A percentile compares a stretch with the other conserved stretches of the same genome.
These are phyloP conservation scores for Byssoonygena ceratinophila DNA, from an alignment of 2,329 filamentous ascomycete species.

Conservation along the genomic window DNA sequence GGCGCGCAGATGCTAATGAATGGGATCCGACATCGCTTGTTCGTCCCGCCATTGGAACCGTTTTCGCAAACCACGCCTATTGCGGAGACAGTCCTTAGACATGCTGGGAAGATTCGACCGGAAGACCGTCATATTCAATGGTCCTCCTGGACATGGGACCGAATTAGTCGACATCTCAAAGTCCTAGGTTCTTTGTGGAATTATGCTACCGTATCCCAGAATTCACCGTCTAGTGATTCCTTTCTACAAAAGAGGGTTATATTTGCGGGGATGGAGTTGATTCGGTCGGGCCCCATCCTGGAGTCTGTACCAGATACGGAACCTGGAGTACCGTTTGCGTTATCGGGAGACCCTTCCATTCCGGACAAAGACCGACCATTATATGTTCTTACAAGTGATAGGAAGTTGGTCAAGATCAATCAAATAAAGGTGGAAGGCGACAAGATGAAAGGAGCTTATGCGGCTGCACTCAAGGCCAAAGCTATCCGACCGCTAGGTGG, in stretches of 20 bases:
- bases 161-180: slow-evolving; percentile 47
- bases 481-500: slow-evolving; percentile 27
- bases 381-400: slow-evolving; percentile 31
- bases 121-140: slow-evolving; percentile 55
- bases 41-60: slow-evolving; percentile 50
- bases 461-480: slow-evolving; percentile 32
- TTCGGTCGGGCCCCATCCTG: slow-evolving; percentile 21
- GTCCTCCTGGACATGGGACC: slow-evolving; percentile 42
- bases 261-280: slow-evolving; percentile 29
- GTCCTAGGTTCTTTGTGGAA: slow-evolving; percentile 61
- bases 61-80: slow-evolving; percentile 24
- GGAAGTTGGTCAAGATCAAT: slow-evolving; percentile 28
- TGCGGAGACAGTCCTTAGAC: slow-evolving; percentile 27
- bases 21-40: slow-evolving; percentile 52
- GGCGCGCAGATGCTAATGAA: slow-evolving; percentile 62
- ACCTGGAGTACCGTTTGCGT: slow-evolving; percentile 31
- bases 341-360: slow-evolving; percentile 13
- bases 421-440: slow-evolving; percentile 35
- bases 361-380: slow-evolving; percentile 22
- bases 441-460: slow-evolving; percentile 27
- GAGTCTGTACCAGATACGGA: slow-evolving; percentile 22
- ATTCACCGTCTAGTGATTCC: slow-evolving; percentile 16
- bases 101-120: slow-evolving; percentile 65
- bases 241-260: slow-evolving; percentile 27
- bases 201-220: slow-evolving; percentile 20